Percentiles rank a stretch among this genome's conserved stretches.
These are phyloP conservation scores for Stereum hirsutum DNA, from an alignment of 1,284 basidiomycete species.

Conservation along the genomic window DNA sequence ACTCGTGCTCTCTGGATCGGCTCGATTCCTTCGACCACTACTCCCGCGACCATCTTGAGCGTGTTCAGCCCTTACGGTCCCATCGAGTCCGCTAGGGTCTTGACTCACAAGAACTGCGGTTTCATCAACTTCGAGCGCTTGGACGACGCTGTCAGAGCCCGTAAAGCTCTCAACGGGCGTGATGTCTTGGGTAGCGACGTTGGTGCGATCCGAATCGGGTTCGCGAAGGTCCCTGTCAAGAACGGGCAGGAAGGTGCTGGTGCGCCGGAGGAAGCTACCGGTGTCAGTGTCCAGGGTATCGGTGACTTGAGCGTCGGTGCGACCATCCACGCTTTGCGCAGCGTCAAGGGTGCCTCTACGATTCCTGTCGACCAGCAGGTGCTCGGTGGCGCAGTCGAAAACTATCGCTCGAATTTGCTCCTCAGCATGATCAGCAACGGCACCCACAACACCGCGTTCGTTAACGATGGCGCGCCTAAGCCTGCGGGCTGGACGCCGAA, in stretches of 20 bases:
- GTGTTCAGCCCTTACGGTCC: constrained; percentile 95
- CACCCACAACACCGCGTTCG: constrained; percentile 53
- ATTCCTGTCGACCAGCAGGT: constrained; percentile 90
- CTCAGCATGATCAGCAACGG: constrained; percentile 85
- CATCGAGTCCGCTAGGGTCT: constrained; percentile 91
- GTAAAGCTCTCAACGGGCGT: constrained; percentile 90
- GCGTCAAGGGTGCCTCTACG: constrained; percentile 79
- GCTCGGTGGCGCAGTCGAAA: constrained; percentile 83
- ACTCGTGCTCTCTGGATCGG: constrained; percentile 95
- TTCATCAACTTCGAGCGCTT: constrained; percentile 97
- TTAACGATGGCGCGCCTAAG: constrained; percentile 45
- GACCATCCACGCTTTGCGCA: constrained; percentile 77
- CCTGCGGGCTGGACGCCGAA: constrained; percentile 56
- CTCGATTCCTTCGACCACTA: constrained; percentile 89
- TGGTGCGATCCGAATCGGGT: constrained; percentile 93
- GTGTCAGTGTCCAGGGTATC: constrained; percentile 64
- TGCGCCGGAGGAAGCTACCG: constrained; percentile 51
- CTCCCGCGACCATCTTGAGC: constrained; percentile 85
- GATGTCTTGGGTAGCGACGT: constrained; percentile 94
- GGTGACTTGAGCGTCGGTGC: constrained; percentile 77
- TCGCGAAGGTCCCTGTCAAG: constrained; percentile 91
- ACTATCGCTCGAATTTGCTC: constrained; percentile 87
- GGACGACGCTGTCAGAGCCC: constrained; percentile 91
- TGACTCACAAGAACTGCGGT: constrained; percentile 96
- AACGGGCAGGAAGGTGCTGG: constrained; percentile 60